A percentile compares a stretch with the other conserved stretches of the same genome.
Conservation (phyloP, 139 green algal species). For the Chlamydomonas incerta region DNA sequence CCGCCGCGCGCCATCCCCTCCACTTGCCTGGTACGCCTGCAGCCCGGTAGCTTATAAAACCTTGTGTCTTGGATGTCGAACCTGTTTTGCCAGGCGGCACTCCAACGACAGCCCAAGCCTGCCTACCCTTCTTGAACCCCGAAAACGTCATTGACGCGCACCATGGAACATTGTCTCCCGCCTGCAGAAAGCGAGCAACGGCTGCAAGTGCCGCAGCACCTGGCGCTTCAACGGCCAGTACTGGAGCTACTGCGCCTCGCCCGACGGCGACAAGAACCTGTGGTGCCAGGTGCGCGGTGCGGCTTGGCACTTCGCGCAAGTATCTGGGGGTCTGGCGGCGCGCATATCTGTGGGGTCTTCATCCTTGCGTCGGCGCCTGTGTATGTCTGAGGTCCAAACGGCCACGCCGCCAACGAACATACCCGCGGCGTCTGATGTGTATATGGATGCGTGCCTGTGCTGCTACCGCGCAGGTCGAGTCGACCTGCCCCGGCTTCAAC, state of each 20-base stretch:
- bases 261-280: not conserved
- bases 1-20: not conserved
- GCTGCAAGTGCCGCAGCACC: conserved; percentile 10
- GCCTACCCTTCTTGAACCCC: not conserved
- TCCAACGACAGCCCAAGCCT: too few relatives aligned
- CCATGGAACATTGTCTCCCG: not conserved
- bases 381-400: too few relatives aligned
- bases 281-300: conserved; percentile 15
- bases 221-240: not conserved
- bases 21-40: not conserved
- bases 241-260: conserved; percentile 9
- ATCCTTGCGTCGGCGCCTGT: too few relatives aligned
- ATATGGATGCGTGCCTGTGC: not conserved
- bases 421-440: too few relatives aligned
- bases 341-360: too few relatives aligned
- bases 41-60: not conserved
- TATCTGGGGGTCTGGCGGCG: too few relatives aligned
- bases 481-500: not conserved
- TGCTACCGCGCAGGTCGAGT: not conserved
- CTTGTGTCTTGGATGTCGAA: not conserved
- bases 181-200: not conserved
- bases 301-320: too few relatives aligned
- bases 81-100: not conserved
- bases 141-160: too few relatives aligned
- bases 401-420: too few relatives aligned